Evolutionary conservation across 2,329 filamentous ascomycete species (phyloP), one percentile per base, ranked within the genome.

Genomic region (Chaetomiaceae sp.): DNA sequence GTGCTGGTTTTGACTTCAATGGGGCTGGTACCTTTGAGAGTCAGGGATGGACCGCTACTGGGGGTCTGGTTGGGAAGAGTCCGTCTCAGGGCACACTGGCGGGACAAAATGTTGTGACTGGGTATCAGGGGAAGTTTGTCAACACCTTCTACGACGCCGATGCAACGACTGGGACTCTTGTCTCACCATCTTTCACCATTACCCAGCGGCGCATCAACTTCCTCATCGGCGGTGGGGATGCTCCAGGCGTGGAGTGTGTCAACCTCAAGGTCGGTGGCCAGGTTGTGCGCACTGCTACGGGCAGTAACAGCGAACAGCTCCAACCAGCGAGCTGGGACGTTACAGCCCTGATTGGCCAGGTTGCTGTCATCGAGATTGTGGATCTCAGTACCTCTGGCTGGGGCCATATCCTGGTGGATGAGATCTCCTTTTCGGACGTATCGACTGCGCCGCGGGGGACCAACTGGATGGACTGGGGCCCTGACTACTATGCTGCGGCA

Each of bases 391-490:
- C 33, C 14, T 10, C 31, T 37, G 43, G 43, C 20, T 45, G 43
- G 43, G 43, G 43, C 13, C 43, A 45, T 37, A 27, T 45, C 43
- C 20, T 45, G 43, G 43, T 45, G 43, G 43, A 45, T 27, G 43
- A 45, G 33, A 45, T 45, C 16, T 45, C 43, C 31, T 45, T 45
- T 21, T 45, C 43, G 7, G 43, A 45, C 8, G 23, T 19, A 4
- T 37, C 43, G 9, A 8, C n/a, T 45, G 43, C 16, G 33, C 33
- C 43, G 33, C 33, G 43, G 9, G 43, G 43, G 20, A 45, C 33
- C 33, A 45, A 37, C 43, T 45, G 43, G 43, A 45, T 45, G 43
- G 43, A 45, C 43, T 45, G 43, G 43, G 43, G 43, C 43, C 43
- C 43, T 17, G 43, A 45, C 33, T 37, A 27, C 43, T 45, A 45